These are phyloP conservation scores for Alternaria sp. DNA, from an alignment of 2,329 filamentous ascomycete species.

Conservation along the genomic window DNA sequence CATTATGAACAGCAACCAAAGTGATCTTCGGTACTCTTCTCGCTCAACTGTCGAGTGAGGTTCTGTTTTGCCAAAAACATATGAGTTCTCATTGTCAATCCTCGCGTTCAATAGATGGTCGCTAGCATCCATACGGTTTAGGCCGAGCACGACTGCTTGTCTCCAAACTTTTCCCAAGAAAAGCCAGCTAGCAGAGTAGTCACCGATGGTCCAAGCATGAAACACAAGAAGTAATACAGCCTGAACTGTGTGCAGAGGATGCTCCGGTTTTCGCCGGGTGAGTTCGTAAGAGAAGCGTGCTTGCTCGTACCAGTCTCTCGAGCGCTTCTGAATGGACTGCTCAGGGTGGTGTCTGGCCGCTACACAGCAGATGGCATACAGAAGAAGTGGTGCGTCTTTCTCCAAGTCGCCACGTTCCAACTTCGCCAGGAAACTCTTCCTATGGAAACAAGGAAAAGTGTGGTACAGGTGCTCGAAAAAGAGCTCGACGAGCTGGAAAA, in stretches of 20 bases:
- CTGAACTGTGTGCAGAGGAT: conserved; percentile 37
- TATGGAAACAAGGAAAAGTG: conserved; percentile 42
- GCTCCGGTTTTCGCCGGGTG: conserved; percentile 26
- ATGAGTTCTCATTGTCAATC: not conserved
- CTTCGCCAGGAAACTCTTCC: conserved; percentile 23
- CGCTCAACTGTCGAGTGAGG: conserved; percentile 23
- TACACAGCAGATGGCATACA: conserved; percentile 41
- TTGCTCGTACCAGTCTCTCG: conserved; percentile 39
- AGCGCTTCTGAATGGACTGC: conserved; percentile 22
- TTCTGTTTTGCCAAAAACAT: conserved; percentile 4
- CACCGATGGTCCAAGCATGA: conserved; percentile 34
- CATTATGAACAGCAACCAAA: conserved; percentile 45
- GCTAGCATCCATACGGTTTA: conserved; percentile 40
- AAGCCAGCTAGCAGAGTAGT: conserved; percentile 42
- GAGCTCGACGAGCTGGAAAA: conserved; percentile 32
- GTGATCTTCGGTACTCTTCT: conserved; percentile 40
- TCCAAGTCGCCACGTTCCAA: conserved; percentile 26
- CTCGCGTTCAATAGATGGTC: not conserved
- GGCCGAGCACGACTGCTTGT: conserved; percentile 36
- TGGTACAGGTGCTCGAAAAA: conserved; percentile 38
- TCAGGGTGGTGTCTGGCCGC: conserved; percentile 35
- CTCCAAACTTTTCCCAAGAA: conserved; percentile 46
- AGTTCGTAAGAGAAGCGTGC: conserved; percentile 41
- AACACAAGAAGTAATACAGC: conserved; percentile 34
- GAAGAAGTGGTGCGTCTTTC: conserved; percentile 28